These are phyloP conservation scores for Musa itinerans DNA, from an alignment of 176 grass and related monocot genomes.

Conservation along the genomic window DNA sequence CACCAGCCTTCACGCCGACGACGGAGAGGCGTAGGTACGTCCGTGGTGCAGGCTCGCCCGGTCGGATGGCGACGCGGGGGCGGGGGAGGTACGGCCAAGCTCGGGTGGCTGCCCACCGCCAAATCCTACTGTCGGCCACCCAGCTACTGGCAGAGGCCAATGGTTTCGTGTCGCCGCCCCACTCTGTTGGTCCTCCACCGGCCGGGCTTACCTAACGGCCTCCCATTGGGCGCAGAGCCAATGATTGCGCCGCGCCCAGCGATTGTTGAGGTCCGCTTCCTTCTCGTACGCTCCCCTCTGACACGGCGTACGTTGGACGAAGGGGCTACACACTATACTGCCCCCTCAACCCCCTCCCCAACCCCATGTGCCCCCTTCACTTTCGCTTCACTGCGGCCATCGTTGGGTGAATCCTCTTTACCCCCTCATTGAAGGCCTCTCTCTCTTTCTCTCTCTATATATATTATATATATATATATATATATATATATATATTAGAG, in stretches of 20 bases:
- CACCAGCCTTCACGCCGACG: background rate
- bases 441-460: too few species aligned
- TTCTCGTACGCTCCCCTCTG: background rate
- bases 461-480: too few species aligned
- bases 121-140: background rate
- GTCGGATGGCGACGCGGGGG: background rate
- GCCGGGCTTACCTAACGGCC: background rate
- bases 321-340: background rate
- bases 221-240: background rate
- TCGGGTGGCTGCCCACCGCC: background rate
- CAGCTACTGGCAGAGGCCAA: background rate
- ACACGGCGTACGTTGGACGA: background rate
- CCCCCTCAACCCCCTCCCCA: background rate
- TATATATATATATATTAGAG: too few species aligned
- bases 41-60: background rate
- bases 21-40: background rate
- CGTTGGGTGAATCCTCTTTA: too few species aligned
- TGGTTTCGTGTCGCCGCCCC: background rate
- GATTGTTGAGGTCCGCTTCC: background rate
- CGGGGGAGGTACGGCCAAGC: background rate
- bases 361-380: background rate
- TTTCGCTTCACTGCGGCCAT: too few species aligned
- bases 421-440: too few species aligned
- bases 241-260: background rate
- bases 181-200: background rate